These are phyloP conservation scores for Jaapia argillacea DNA, from an alignment of 768 basidiomycete genomes.

Conservation along the genomic window DNA sequence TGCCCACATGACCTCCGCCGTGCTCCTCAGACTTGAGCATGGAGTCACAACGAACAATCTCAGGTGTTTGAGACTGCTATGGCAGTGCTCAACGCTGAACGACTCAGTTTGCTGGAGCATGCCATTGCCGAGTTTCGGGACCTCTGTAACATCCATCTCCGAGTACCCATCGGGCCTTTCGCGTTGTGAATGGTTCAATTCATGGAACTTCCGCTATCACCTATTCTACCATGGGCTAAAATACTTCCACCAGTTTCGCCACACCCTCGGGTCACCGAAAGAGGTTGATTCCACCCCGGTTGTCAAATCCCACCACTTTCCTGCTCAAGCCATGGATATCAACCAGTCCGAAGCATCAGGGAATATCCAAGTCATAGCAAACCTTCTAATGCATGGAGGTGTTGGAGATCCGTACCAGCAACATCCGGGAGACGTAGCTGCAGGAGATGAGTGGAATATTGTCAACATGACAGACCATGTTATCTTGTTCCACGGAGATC, in stretches of 20 bases:
- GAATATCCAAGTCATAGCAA: conserved; percentile 13
- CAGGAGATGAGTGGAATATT: not conserved
- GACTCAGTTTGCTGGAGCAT: not conserved
- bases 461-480: no score
- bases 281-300: conserved; percentile 5
- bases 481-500: conserved; percentile 13
- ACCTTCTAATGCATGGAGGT: conserved; percentile 12
- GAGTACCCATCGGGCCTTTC: not conserved
- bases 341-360: conserved; percentile 11
- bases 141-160: conserved; percentile 1
- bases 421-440: conserved; percentile 4
- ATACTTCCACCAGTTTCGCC: not conserved
- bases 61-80: conserved; percentile 21
- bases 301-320: conserved; percentile 8
- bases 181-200: conserved; percentile 3
- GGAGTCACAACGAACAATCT: conserved; percentile 15
- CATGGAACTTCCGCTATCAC: conserved; percentile 11
- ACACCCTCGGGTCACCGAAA: conserved; percentile 7
- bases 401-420: conserved; percentile 4
- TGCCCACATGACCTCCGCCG: conserved; percentile 24
- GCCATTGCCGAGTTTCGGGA: not conserved
- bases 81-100: conserved; percentile 21
- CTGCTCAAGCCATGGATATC: conserved; percentile 12
- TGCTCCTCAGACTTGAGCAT: conserved; percentile 18
- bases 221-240: not conserved